Conservation (phyloP, 1,139 yeast genomes). For the Yamadazyma dendronema region DNA sequence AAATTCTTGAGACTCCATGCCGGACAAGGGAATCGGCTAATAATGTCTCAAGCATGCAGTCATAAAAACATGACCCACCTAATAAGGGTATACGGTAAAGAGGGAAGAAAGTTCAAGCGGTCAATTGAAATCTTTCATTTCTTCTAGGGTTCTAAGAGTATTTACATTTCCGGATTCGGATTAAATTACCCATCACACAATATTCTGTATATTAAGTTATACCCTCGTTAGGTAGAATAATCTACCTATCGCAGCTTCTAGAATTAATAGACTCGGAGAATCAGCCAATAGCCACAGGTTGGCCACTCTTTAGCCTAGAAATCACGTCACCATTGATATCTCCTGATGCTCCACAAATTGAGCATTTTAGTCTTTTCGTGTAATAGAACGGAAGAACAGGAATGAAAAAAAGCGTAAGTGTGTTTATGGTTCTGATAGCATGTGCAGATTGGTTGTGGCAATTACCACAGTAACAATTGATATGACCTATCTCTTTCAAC, state of each 20-base stretch:
- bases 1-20: too few species aligned
- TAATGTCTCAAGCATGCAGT: too few species aligned
- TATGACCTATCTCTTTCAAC: slow-evolving; percentile 25
- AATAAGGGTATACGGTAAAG: too few species aligned
- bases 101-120: too few species aligned
- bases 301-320: slow-evolving; percentile 35
- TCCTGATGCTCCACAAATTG: slow-evolving; percentile 46
- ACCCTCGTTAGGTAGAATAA: too few species aligned
- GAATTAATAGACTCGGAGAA: background rate
- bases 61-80: too few species aligned
- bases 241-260: background rate
- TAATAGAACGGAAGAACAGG: slow-evolving; percentile 46
- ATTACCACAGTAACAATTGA: slow-evolving; percentile 35
- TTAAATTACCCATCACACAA: too few species aligned
- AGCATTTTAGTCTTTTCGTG: slow-evolving; percentile 37
- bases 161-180: too few species aligned
- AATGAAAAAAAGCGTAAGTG: slow-evolving; percentile 45
- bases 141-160: too few species aligned
- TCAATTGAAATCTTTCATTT: too few species aligned
- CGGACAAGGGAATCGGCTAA: too few species aligned
- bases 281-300: slow-evolving; percentile 42
- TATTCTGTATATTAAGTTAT: too few species aligned
- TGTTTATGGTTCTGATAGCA: slow-evolving; percentile 40
- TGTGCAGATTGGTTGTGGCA: slow-evolving; percentile 48
- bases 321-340: slow-evolving; percentile 30